Percentiles rank a stretch among this genome's conserved stretches.
These are phyloP conservation scores for Lipomyces sp. DNA, from an alignment of 805 yeast genomes.

Conservation along the genomic window DNA sequence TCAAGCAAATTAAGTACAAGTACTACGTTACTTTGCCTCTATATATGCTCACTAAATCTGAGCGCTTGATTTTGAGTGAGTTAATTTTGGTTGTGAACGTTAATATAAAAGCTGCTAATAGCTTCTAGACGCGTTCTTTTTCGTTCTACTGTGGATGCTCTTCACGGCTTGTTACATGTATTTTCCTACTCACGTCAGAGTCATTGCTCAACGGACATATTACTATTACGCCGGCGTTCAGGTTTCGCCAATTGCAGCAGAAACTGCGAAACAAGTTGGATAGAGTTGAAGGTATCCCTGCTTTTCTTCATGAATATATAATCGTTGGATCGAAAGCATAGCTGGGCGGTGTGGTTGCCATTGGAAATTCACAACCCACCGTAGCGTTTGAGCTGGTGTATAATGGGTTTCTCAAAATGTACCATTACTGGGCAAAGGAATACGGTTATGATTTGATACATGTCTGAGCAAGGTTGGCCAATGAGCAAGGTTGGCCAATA, in stretches of 20 bases:
- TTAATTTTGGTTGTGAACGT: neutral
- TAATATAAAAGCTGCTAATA: neutral
- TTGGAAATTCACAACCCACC: neutral
- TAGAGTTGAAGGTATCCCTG: neutral
- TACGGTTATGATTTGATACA: neutral
- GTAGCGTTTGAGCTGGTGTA: neutral
- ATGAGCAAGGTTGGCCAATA: too few species aligned
- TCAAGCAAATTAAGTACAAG: slow-evolving; percentile 28
- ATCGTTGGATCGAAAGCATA: neutral
- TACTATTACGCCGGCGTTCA: slow-evolving; percentile 31
- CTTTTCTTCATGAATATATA: neutral
- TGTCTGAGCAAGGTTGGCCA: neutral
- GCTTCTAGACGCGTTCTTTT: slow-evolving; percentile 26
- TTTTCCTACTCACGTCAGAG: slow-evolving; percentile 34
- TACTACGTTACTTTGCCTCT: slow-evolving; percentile 36
- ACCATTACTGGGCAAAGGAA: neutral
- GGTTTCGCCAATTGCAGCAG: slow-evolving; percentile 5
- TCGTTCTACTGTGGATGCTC: slow-evolving; percentile 28
- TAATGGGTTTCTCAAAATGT: neutral
- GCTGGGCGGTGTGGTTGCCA: neutral
- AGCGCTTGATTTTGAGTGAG: slow-evolving; percentile 33
- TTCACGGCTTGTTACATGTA: slow-evolving; percentile 30
- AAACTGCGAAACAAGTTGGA: neutral
- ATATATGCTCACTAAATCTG: slow-evolving; percentile 29
- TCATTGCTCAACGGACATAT: slow-evolving; percentile 34